Evolutionary conservation across 75 land plant genomes (phyloP).

Genomic region (Pinus albicaulis): DNA sequence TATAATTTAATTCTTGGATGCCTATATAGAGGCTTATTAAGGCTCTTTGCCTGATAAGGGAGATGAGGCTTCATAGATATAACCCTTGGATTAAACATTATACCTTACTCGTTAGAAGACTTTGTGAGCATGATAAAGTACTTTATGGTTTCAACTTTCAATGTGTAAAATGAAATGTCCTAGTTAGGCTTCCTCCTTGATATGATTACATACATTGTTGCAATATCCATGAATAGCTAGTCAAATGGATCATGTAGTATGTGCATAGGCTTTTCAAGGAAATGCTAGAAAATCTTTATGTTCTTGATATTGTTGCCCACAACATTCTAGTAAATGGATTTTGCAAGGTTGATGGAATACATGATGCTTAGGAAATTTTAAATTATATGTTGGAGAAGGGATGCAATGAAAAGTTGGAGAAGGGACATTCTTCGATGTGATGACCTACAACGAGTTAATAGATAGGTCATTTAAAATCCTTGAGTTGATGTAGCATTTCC

Average conservation of each 20-base stretch:
- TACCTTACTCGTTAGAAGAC: constrained; percentile 34
- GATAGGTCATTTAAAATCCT: constrained; percentile 49
- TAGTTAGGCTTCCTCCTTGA: constrained; percentile 33
- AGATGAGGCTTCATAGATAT: constrained; percentile 44
- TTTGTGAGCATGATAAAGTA: constrained; percentile 27
- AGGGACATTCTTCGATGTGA: constrained; percentile 45
- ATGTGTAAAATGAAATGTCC: constrained; percentile 35
- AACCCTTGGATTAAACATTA: constrained; percentile 56
- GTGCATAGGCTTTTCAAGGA: constrained; percentile 41
- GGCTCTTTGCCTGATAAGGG: constrained; percentile 33
- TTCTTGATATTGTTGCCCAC: constrained; percentile 55
- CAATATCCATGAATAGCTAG: constrained; percentile 37
- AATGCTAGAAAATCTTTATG: constrained; percentile 31
- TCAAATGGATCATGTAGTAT: constrained; percentile 24
- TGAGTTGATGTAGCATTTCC: constrained; percentile 33
- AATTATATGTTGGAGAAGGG: not conserved
- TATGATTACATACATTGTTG: constrained; percentile 53
- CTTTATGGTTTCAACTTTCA: constrained; percentile 24
- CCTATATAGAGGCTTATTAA: constrained; percentile 30
- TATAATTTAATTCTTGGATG: constrained; percentile 51
- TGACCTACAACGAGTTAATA: constrained; percentile 49
- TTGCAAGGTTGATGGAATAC: constrained; percentile 50
- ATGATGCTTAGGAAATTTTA: constrained; percentile 43
- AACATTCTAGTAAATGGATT: constrained; percentile 29
- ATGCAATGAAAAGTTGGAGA: constrained; percentile 39